phyloP scores from a whole-genome alignment of 1,139 yeast genomes.

The Candida mesenterica region DNA sequence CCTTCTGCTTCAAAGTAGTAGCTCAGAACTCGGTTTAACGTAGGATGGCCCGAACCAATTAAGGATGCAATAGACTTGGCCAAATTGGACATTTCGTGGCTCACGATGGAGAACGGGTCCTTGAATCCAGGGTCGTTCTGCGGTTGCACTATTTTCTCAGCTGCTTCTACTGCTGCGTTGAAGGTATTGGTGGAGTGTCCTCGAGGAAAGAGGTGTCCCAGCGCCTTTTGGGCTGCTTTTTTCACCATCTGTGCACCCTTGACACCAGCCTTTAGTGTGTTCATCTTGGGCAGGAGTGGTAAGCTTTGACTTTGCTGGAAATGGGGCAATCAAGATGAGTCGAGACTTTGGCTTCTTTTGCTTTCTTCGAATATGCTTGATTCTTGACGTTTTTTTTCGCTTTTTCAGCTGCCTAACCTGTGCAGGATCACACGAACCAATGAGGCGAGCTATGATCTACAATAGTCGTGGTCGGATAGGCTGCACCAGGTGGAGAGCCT shows the following conservation, averaged over 20 bases:
- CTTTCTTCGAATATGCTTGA: no score
- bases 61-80: slow-evolving; percentile 84
- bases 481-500: no score
- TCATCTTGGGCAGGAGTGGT: not conserved
- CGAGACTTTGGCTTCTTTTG: no score
- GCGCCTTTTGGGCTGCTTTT: not conserved
- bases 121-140: slow-evolving; percentile 44
- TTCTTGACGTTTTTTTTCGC: not conserved
- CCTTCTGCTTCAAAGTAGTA: slow-evolving; percentile 97
- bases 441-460: no score
- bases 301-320: no score
- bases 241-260: not conserved
- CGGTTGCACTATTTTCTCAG: slow-evolving; percentile 81
- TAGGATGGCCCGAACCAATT: slow-evolving; percentile 92
- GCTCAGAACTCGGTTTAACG: slow-evolving; percentile 82
- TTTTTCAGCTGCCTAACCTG: not conserved
- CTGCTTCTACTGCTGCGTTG: slow-evolving; percentile 68
- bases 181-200: slow-evolving; percentile 22
- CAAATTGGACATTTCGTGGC: slow-evolving; percentile 88
- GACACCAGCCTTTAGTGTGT: not conserved
- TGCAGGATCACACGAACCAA: not conserved
- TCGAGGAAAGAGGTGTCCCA: not conserved
- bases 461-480: not conserved
- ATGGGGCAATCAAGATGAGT: no score
- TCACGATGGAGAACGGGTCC: slow-evolving; percentile 91